Base-by-base conservation (phyloP, 1,284 basidiomycete genomes). In the Sanghuangporus weigelae region DNA sequence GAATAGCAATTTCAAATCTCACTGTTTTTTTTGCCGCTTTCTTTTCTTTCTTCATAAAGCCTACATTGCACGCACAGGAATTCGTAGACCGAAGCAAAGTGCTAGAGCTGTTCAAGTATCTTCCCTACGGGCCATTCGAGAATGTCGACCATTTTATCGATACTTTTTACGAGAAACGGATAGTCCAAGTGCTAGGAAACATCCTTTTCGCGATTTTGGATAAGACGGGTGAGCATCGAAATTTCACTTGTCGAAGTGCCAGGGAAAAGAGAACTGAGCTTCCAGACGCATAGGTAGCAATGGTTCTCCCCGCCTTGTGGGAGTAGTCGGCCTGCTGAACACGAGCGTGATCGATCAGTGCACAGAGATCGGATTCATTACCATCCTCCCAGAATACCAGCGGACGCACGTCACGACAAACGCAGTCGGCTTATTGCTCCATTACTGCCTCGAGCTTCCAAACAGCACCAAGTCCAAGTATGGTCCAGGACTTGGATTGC, bases 391-490 rank as follows among this genome's bases (percentile, higher is more conserved):
- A 3, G 72, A 72, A 1, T 90, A 86, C 71, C 87, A 89, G 65
- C 77, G 84, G 40, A 87, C 84, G 2, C 84, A 89, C 67, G 81
- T 92, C 58, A 76, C 80, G 6, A 79, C 84, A 8, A 85, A 89
- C 69, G 82, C 86, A 0, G 76, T 84, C 39, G 84, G 84, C 7
- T 72, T 90, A 10, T 71, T 91, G 23, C 71, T 90, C 56, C 79
- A 78, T 23, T 86, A 84, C 67, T 73, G 76, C 19, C 76, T 90
- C 31, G 79, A 85, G 39, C 69, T 79, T n/a, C n/a, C n/a, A n/a
- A n/a, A n/a, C n/a, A n/a, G n/a, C n/a, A n/a, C n/a, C n/a, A n/a
- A n/a, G n/a, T n/a, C n/a, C n/a, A 57, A 57, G 23, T 63, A 74
- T 5, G 73, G 74, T 12, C 69, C 67, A 2, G 83, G 82, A 1